These are phyloP conservation scores for Periconia sp. DNA, from an alignment of 2,329 filamentous ascomycete genomes.

Conservation along the genomic window DNA sequence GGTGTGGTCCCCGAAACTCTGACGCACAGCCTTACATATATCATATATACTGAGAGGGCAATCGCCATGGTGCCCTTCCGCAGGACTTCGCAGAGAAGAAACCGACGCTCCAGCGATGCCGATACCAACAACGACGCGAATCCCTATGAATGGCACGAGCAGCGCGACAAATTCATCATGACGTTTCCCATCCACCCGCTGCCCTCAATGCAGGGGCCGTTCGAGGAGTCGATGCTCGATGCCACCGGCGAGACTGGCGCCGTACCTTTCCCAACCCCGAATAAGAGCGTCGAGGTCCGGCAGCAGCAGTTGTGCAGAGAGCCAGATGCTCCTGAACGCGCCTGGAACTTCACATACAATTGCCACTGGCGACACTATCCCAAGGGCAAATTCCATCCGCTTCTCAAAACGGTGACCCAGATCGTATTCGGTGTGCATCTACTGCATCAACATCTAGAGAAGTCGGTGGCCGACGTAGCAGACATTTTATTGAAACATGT, in stretches of 20 bases:
- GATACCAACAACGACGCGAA: slow-evolving; percentile 8
- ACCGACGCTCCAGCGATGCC: slow-evolving; percentile 13
- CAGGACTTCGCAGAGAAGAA: slow-evolving; percentile 15
- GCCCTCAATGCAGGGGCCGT: slow-evolving; percentile 77
- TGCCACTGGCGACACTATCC: slow-evolving; percentile 77
- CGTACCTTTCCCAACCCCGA: slow-evolving; percentile 50
- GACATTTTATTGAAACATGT: slow-evolving; percentile 90
- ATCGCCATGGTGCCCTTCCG: slow-evolving; percentile 26
- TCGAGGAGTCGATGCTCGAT: slow-evolving; percentile 81
- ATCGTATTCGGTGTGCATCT: slow-evolving; percentile 94
- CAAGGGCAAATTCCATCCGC: slow-evolving; percentile 80
- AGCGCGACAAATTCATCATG: slow-evolving; percentile 43
- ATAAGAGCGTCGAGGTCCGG: slow-evolving; percentile 39
- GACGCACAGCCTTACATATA: slow-evolving; percentile 7
- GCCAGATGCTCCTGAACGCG: slow-evolving; percentile 69
- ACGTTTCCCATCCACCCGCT: slow-evolving; percentile 71
- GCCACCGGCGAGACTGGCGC: slow-evolving; percentile 55
- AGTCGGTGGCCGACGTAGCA: slow-evolving; percentile 86
- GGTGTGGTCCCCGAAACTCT: slow-evolving; percentile 19
- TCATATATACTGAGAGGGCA: slow-evolving; percentile 6
- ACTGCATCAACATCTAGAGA: slow-evolving; percentile 82
- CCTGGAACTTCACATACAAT: slow-evolving; percentile 73
- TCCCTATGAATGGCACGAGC: slow-evolving; percentile 40
- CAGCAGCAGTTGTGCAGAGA: slow-evolving; percentile 59
- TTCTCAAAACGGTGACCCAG: slow-evolving; percentile 89